Conservation (phyloP, 208 protist species). For the Leishmania braziliensis region DNA sequence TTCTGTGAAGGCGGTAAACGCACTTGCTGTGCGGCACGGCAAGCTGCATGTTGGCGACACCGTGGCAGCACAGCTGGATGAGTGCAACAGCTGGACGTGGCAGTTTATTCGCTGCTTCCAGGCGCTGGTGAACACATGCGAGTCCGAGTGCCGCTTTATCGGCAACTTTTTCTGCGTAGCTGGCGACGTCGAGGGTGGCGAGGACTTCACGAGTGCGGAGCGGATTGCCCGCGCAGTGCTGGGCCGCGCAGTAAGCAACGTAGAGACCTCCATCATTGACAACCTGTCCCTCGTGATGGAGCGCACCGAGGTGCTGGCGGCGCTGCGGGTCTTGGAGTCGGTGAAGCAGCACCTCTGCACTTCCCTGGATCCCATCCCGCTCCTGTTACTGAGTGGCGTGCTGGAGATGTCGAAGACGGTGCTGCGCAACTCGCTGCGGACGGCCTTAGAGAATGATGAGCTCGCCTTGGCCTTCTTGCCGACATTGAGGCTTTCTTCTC, state of each 20-base stretch:
- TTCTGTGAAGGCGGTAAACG: conserved; percentile 46
- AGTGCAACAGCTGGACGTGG: conserved; percentile 70
- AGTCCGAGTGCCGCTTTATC: conserved; percentile 79
- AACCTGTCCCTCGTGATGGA: conserved; percentile 57
- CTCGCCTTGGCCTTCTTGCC: conserved; percentile 48
- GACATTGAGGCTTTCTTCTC: conserved; percentile 41
- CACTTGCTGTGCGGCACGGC: conserved; percentile 50
- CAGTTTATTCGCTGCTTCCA: conserved; percentile 58
- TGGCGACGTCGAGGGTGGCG: conserved; percentile 43
- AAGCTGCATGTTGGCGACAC: conserved; percentile 45
- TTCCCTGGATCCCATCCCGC: conserved; percentile 76
- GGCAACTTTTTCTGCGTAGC: conserved; percentile 77
- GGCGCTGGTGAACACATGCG: conserved; percentile 56
- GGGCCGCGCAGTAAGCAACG: conserved; percentile 33
- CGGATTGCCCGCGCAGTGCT: conserved; percentile 62
- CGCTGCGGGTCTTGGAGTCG: conserved; percentile 69
- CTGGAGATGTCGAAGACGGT: conserved; percentile 75
- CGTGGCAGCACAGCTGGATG: conserved; percentile 38
- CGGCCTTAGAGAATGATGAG: conserved; percentile 62
- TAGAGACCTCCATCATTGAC: conserved; percentile 45
- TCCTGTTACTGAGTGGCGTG: conserved; percentile 76
- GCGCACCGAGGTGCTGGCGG: conserved; percentile 58
- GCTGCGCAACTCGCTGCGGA: conserved; percentile 55
- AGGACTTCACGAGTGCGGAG: conserved; percentile 62
- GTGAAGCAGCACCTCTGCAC: conserved; percentile 81